Base-by-base conservation (phyloP, 2,329 filamentous ascomycete genomes). In the Cordyceps cateniannulata region DNA sequence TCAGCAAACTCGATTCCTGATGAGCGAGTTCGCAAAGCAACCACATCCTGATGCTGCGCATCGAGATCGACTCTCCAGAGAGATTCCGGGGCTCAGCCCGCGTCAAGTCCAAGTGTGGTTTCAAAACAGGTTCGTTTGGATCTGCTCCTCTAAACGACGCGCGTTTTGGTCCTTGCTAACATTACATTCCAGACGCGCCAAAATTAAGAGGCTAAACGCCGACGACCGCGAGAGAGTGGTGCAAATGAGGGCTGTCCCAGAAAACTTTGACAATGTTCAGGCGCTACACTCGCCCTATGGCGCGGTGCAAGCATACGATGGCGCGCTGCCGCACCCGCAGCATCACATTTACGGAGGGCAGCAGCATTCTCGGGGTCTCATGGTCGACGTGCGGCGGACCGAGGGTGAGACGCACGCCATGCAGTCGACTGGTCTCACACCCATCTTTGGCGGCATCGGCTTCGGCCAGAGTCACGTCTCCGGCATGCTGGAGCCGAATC, bases 21-120 rank as follows among this genome's bases (percentile, higher is more conserved):
- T 96, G 91, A 96, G 91, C 75, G 93, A 98, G 72, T 98, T 97
- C 70, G 90, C 92, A 61, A 92, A 95, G 68, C 92, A 98, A 71
- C 91, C 93, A 25, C 93, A 97, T 71, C 93, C 93, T 8, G 93
- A 98, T 75, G 93, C 93, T 45, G 90, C 90, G 51, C 92, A 96
- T 73, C 83, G 93, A 64, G 93, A 96, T 72, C 83, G 91, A 51
- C 79, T 98, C 42, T 93, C 93, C 4, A 81, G 89, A 64, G 91
- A 97, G 72, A 97, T 98, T 50, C 93, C 93, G 35, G 93, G 93
- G 1, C 77, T 98, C 53, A 96, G 90, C 68, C 91, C 93, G 42
- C 85, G 93, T 63, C 93, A 98, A 72, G 93, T 98, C 25, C 93
- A 98, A 74, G 93, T 98, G 54, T 98, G 93, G 93, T 98, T 98